phyloP scores from a whole-genome alignment of 768 basidiomycete genomes.

The Hygrophorus russula region DNA sequence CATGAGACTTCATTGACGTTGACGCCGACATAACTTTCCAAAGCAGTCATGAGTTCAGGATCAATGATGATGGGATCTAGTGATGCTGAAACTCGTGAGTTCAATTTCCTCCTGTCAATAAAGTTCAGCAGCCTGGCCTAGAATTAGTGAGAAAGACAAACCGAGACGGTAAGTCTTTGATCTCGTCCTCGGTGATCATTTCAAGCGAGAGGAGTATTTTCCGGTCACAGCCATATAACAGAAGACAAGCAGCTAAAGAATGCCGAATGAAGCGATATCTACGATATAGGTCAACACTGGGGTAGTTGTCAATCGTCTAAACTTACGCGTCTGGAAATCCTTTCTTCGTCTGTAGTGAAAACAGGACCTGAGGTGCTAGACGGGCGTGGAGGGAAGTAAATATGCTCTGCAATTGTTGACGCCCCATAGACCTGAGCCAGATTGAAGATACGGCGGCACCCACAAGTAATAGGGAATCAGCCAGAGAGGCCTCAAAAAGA shows the following conservation, averaged over 20 bases:
- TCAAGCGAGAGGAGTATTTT: constrained; percentile 29
- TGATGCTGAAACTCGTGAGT: constrained; percentile 27
- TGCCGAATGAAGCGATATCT: constrained; percentile 45
- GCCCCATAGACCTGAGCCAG: constrained; percentile 50
- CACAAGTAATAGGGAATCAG: constrained; percentile 38
- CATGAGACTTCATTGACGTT: constrained; percentile 38
- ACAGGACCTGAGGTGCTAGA: constrained; percentile 27
- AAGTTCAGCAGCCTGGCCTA: not conserved
- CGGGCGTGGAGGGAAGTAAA: constrained; percentile 38
- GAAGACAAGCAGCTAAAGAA: constrained; percentile 49
- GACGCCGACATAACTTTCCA: constrained; percentile 39
- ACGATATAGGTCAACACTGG: not conserved
- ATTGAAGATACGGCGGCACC: constrained; percentile 42
- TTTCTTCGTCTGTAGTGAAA: constrained; percentile 20
- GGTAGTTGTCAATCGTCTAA: not conserved
- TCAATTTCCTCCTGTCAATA: constrained; percentile 34
- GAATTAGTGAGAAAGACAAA: constrained; percentile 16
- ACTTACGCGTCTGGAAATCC: constrained; percentile 28
- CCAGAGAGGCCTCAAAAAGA: constrained; percentile 26
- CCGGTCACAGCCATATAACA: constrained; percentile 59
- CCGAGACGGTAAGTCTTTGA: constrained; percentile 45
- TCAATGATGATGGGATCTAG: constrained; percentile 55
- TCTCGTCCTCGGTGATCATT: constrained; percentile 37
- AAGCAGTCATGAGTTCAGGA: constrained; percentile 39
- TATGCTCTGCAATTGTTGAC: constrained; percentile 44